These are phyloP conservation scores for Yamadazyma atmosphaerica DNA, from an alignment of 1,139 yeast species.

Conservation along the genomic window DNA sequence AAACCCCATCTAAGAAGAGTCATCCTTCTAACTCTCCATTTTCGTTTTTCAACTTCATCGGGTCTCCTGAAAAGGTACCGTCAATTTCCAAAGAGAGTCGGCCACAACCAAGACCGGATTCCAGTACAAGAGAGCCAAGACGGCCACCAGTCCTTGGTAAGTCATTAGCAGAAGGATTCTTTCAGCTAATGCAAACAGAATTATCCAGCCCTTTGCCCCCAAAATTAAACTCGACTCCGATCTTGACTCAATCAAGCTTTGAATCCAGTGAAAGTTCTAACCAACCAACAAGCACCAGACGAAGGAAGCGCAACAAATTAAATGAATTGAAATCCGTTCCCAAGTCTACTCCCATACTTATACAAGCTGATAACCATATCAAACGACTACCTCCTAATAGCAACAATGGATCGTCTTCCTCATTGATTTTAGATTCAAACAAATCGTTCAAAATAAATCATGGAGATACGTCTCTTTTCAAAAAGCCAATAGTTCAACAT, in stretches of 20 bases:
- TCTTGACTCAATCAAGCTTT: constrained; percentile 3
- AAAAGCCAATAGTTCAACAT: constrained; percentile 37
- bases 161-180: constrained; percentile 16
- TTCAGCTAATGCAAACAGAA: constrained; percentile 15
- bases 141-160: no score
- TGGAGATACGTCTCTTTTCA: constrained; percentile 41
- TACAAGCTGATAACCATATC: constrained; percentile 22
- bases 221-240: constrained; percentile 6
- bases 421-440: constrained; percentile 49
- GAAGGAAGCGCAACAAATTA: constrained; percentile 17
- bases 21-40: constrained; percentile 9
- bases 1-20: background rate
- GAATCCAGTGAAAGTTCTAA: constrained; percentile 3
- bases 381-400: constrained; percentile 29
- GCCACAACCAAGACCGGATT: no score
- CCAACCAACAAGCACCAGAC: constrained; percentile 4
- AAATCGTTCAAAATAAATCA: constrained; percentile 43
- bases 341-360: constrained; percentile 20
- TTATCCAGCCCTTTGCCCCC: constrained; percentile 5
- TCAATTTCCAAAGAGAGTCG: background rate
- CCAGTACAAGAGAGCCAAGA: no score
- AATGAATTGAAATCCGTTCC: constrained; percentile 20
- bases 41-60: constrained; percentile 13
- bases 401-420: constrained; percentile 39
- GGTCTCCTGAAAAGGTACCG: constrained; percentile 9